These are phyloP conservation scores for Phlegmacium glaucopus DNA, from an alignment of 768 basidiomycete species.

Conservation along the genomic window DNA sequence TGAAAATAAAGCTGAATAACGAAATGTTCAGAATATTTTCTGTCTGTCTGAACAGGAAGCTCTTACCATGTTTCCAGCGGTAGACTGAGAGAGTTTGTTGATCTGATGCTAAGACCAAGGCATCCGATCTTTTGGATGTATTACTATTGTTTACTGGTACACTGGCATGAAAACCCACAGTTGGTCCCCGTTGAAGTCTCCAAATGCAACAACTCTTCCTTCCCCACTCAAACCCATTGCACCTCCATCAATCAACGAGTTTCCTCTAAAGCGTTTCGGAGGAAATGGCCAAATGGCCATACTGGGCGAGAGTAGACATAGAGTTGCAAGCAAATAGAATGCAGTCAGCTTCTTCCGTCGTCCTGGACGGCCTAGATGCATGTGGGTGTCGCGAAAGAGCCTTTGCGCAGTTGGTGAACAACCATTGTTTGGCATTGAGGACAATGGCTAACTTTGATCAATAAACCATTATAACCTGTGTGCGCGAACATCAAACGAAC, in stretches of 20 bases:
- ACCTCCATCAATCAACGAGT: constrained; percentile 78
- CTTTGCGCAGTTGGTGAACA: background rate
- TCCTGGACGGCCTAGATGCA: constrained; percentile 19
- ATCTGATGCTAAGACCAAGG: constrained; percentile 72
- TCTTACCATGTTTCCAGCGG: constrained; percentile 78
- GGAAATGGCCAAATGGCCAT: constrained; percentile 76
- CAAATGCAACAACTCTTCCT: constrained; percentile 80
- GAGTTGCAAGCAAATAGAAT: constrained; percentile 7
- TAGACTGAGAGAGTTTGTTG: constrained; percentile 74
- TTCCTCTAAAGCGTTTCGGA: constrained; percentile 80
- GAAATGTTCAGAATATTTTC: constrained; percentile 3
- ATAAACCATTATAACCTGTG: too few relatives aligned
- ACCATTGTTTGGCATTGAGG: background rate
- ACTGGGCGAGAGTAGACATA: constrained; percentile 12
- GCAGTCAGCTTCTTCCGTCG: constrained; percentile 18
- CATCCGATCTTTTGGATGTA: constrained; percentile 58
- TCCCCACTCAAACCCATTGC: constrained; percentile 71
- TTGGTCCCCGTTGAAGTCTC: constrained; percentile 96
- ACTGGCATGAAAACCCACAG: constrained; percentile 53
- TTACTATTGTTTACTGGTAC: constrained; percentile 5
- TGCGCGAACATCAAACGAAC: too few relatives aligned
- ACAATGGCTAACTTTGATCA: constrained; percentile 10
- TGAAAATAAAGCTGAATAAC: constrained; percentile 49
- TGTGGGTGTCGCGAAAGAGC: constrained; percentile 4
- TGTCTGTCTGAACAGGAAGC: background rate